Evolutionary conservation across 1,284 basidiomycete genomes (phyloP).

Genomic region (Microbotryomycetes sp.): DNA sequence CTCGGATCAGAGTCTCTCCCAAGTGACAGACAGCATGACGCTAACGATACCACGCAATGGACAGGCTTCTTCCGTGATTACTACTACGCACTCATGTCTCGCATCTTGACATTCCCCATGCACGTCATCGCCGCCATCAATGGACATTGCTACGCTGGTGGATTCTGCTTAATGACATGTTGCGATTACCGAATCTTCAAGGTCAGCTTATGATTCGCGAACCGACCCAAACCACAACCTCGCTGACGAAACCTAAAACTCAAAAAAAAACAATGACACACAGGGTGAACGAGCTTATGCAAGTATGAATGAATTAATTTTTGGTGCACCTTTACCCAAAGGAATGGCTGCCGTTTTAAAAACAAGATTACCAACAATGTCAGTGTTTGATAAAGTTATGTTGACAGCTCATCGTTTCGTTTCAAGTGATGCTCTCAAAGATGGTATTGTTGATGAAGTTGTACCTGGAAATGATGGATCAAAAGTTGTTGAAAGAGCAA

Average conservation of each 20-base stretch:
- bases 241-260: not conserved
- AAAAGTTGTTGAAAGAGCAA: constrained; percentile 11
- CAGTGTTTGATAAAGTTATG: constrained; percentile 12
- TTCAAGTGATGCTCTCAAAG: constrained; percentile 17
- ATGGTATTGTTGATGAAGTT: constrained; percentile 26
- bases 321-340: constrained; percentile 19
- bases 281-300: constrained; percentile 29
- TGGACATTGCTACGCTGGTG: constrained; percentile 39
- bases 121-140: constrained; percentile 38
- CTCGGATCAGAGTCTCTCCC: not conserved
- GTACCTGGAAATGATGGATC: constrained; percentile 6
- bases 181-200: constrained; percentile 36
- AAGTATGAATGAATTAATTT: constrained; percentile 32
- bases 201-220: constrained; percentile 5
- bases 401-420: constrained; percentile 26
- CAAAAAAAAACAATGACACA: not conserved
- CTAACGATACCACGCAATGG: not conserved
- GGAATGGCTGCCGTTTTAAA: constrained; percentile 25
- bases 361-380: constrained; percentile 12
- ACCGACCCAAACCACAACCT: too few relatives aligned
- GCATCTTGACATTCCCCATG: constrained; percentile 36
- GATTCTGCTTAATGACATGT: constrained; percentile 33
- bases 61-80: constrained; percentile 15
- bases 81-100: constrained; percentile 24
- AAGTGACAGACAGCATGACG: not conserved